These are phyloP conservation scores for Chlamydomonas schloesseri DNA, from an alignment of 139 green algal species.

Conservation along the genomic window DNA sequence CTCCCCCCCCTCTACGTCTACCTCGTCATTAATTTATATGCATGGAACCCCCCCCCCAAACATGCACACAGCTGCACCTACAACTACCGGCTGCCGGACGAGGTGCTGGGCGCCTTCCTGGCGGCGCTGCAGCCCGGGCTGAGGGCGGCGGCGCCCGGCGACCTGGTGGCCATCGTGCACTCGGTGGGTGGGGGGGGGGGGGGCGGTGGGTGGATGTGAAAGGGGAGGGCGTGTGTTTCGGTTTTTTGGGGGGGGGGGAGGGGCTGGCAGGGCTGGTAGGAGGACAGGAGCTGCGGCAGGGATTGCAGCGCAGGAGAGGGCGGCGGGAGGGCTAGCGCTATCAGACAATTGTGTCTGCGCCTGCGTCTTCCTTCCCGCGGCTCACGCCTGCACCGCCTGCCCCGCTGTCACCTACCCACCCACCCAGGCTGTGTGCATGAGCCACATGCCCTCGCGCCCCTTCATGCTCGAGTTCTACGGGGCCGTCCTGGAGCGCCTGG, in stretches of 20 bases:
- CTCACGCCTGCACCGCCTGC: no score
- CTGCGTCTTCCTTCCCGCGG: not conserved
- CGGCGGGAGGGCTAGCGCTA: no score
- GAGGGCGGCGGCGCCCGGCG: conserved; percentile 10
- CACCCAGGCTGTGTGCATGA: conserved; percentile 34
- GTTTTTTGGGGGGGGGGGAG: not conserved
- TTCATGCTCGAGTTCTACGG: conserved; percentile 56
- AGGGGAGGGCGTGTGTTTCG: no score
- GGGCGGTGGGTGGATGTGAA: not conserved
- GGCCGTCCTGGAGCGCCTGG: conserved; percentile 33
- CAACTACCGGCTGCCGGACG: conserved; percentile 49
- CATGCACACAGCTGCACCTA: conserved; percentile 43
- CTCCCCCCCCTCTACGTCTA: no score
- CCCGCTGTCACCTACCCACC: not conserved
- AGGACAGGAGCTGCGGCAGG: not conserved
- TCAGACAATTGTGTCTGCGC: no score
- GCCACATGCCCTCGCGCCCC: conserved; percentile 22
- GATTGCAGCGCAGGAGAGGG: no score
- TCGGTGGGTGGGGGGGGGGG: not conserved
- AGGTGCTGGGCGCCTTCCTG: conserved; percentile 38
- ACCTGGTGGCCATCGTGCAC: conserved; percentile 60
- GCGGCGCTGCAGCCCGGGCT: conserved; percentile 47
- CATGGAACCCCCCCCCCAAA: no score
- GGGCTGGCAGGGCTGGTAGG: not conserved
- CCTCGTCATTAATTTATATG: no score